These are phyloP conservation scores for Penicillium frequentans DNA, from an alignment of 2,329 filamentous ascomycete species.

Conservation along the genomic window DNA sequence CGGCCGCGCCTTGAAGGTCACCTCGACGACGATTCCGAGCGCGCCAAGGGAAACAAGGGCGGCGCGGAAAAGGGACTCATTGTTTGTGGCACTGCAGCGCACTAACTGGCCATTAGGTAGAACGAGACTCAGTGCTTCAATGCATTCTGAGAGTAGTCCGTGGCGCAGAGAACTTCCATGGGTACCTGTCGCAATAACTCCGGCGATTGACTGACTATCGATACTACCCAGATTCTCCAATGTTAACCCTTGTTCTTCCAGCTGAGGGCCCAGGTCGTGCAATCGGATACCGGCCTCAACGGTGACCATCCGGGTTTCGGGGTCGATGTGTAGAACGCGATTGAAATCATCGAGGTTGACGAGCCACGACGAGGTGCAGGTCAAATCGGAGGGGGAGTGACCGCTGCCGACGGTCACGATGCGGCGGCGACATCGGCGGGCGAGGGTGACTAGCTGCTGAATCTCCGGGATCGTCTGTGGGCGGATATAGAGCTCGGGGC, in stretches of 20 bases:
- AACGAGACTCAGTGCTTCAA: conserved; percentile 74
- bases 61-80: conserved; percentile 80
- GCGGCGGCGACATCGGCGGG: conserved; percentile 75
- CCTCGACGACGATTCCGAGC: conserved; percentile 84
- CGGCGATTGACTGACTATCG: conserved; percentile 88
- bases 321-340: conserved; percentile 69
- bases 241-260: conserved; percentile 74
- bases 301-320: conserved; percentile 64
- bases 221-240: conserved; percentile 94
- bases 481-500: conserved; percentile 87
- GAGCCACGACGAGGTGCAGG: conserved; percentile 91
- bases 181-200: conserved; percentile 88
- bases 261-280: conserved; percentile 67
- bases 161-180: conserved; percentile 85
- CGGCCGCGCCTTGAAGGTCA: conserved; percentile 78
- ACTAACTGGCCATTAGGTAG: conserved; percentile 76
- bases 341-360: conserved; percentile 86
- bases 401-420: conserved; percentile 85
- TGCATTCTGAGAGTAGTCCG: conserved; percentile 78
- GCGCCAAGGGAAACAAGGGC: conserved; percentile 85
- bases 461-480: conserved; percentile 78
- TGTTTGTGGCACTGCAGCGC: conserved; percentile 66
- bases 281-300: conserved; percentile 90
- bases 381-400: conserved; percentile 89
- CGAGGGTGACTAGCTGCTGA: conserved; percentile 77